phyloP scores from a whole-genome alignment of 2,329 filamentous ascomycete species.

The Colletotrichum liaoningense region DNA sequence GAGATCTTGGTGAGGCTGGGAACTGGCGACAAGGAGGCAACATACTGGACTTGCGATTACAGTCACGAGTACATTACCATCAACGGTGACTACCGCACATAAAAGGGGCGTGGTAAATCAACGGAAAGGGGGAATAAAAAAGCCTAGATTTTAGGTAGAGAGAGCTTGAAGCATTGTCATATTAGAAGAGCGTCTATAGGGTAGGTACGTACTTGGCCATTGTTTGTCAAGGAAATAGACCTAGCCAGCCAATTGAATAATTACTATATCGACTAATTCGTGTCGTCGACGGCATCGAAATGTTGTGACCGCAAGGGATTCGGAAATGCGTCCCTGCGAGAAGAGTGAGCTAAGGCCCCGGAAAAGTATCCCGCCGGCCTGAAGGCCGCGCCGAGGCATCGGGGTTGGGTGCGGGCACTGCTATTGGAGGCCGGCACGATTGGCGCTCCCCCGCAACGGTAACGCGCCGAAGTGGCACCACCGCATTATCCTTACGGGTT shows the following conservation, averaged over 20 bases:
- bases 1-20: conserved; percentile 82
- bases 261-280: neutral
- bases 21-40: conserved; percentile 74
- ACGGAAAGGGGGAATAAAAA: too few relatives aligned
- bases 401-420: neutral
- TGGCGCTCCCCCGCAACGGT: conserved; percentile 14
- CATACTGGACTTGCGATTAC: conserved; percentile 89
- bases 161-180: neutral
- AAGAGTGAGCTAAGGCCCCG: neutral
- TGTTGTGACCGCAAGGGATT: neutral
- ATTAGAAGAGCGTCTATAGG: neutral
- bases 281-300: neutral
- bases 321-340: neutral
- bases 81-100: conserved; percentile 75
- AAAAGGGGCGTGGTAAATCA: neutral
- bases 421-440: conserved; percentile 21
- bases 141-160: too few relatives aligned
- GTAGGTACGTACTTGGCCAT: too few relatives aligned
- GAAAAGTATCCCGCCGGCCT: neutral
- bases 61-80: conserved; percentile 83
- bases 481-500: neutral
- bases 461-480: conserved; percentile 21
- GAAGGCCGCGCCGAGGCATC: conserved; percentile 31
- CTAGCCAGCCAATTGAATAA: neutral
- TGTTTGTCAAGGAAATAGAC: neutral